Evolutionary conservation across 2,329 filamentous ascomycete genomes (phyloP).

Genomic region (Madurella fahalii): DNA sequence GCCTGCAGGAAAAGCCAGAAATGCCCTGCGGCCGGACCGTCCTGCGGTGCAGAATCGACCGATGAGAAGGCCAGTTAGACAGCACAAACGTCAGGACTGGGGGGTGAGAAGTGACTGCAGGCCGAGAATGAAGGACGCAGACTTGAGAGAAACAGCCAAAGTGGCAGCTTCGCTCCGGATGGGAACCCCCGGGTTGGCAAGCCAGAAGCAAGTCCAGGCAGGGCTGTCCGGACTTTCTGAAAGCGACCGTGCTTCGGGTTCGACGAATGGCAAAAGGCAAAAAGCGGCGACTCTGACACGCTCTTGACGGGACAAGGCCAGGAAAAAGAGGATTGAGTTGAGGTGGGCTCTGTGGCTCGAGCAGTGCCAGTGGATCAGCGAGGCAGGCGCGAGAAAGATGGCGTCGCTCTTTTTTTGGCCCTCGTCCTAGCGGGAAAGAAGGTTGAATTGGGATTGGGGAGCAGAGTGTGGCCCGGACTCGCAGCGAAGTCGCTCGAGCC

Average conservation of each 20-base stretch:
- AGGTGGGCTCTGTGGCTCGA: constrained; percentile 4
- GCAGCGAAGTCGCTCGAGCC: background rate
- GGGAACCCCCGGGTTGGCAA: constrained; percentile 1
- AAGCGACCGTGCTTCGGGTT: constrained; percentile 6
- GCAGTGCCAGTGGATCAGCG: background rate
- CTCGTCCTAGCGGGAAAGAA: constrained; percentile 13
- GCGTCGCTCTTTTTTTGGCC: constrained; percentile 14
- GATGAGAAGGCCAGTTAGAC: constrained; percentile 1
- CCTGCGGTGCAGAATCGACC: constrained; percentile 19
- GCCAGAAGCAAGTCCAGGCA: constrained; percentile 8
- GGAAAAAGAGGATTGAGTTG: constrained; percentile 6
- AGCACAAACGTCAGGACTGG: background rate
- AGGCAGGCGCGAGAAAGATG: constrained; percentile 10
- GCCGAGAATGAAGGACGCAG: background rate
- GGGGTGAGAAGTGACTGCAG: background rate
- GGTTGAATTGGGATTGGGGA: constrained; percentile 19
- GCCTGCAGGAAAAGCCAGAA: constrained; percentile 2
- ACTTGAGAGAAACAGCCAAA: background rate
- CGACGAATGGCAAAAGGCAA: constrained; percentile 6
- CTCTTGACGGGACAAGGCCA: constrained; percentile 2
- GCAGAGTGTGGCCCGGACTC: constrained; percentile 12
- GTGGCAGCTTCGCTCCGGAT: constrained; percentile 5
- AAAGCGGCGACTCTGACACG: background rate
- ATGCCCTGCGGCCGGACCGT: constrained; percentile 17
- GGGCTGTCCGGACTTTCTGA: constrained; percentile 11